Evolutionary conservation across 1,284 basidiomycete genomes (phyloP).

Genomic region (Puccinia coronata): DNA sequence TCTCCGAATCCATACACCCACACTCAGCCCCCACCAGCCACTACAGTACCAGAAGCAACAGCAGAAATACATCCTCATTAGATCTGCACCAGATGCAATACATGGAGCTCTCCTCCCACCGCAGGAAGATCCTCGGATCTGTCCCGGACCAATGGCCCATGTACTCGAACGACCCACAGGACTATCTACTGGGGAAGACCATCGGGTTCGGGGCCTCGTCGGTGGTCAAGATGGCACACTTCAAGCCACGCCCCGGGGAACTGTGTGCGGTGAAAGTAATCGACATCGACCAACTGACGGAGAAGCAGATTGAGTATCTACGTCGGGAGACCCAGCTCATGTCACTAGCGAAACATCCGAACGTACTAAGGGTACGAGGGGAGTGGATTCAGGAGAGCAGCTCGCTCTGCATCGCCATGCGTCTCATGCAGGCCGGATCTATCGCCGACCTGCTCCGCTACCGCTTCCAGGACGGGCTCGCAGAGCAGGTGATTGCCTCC

Average conservation of each 20-base stretch:
- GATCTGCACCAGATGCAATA: background rate
- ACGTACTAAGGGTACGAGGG: slow-evolving; percentile 82
- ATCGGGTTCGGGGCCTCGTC: slow-evolving; percentile 80
- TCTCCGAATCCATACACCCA: slow-evolving; percentile 11
- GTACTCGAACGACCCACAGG: slow-evolving; percentile 65
- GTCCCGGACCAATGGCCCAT: slow-evolving; percentile 82
- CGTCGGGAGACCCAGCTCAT: slow-evolving; percentile 84
- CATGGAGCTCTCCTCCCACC: slow-evolving; percentile 27
- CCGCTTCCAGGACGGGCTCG: slow-evolving; percentile 78
- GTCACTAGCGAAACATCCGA: slow-evolving; percentile 89
- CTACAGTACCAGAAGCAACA: background rate
- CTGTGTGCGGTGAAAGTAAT: slow-evolving; percentile 83
- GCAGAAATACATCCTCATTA: background rate
- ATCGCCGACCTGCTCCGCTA: slow-evolving; percentile 82
- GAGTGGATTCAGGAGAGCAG: slow-evolving; percentile 82
- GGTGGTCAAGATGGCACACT: slow-evolving; percentile 76
- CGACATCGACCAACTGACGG: slow-evolving; percentile 72
- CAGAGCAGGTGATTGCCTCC: slow-evolving; percentile 79
- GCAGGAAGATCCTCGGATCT: slow-evolving; percentile 63
- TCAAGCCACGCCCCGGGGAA: slow-evolving; percentile 61
- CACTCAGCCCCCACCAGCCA: background rate
- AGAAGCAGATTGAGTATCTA: slow-evolving; percentile 58
- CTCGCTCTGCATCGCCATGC: slow-evolving; percentile 79
- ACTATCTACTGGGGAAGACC: slow-evolving; percentile 55
- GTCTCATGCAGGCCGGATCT: slow-evolving; percentile 84